Percentiles rank a stretch among this genome's conserved stretches.
phyloP scores from a whole-genome alignment of 306 rosid genomes.

The Acacia crassicarpa region DNA sequence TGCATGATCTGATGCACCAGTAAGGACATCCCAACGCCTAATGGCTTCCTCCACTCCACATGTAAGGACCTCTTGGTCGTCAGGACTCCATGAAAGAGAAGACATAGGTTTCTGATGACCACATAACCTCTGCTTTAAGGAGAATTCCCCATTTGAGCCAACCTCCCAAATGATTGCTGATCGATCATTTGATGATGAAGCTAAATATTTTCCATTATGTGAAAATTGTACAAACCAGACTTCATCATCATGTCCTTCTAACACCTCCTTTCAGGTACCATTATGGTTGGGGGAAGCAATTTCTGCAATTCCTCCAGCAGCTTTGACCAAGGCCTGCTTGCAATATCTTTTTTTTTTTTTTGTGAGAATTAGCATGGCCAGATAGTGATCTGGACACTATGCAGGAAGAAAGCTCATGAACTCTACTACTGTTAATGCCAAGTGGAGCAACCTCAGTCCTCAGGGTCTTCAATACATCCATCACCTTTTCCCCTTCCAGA shows the following conservation, averaged over 20 bases:
- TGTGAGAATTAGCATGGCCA: conserved; percentile 30
- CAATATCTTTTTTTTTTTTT: conserved; percentile 39
- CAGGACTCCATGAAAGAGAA: too few relatives aligned
- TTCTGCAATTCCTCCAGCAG: conserved; percentile 86
- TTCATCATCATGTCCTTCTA: conserved; percentile 61
- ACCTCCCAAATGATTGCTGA: conserved; percentile 98
- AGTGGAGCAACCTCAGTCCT: conserved; percentile 87
- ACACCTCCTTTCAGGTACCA: conserved; percentile 91
- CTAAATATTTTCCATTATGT: conserved; percentile 82
- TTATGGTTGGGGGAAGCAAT: conserved; percentile 84
- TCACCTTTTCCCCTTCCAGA: conserved; percentile 61
- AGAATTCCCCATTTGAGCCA: too few relatives aligned
- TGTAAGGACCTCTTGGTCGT: too few relatives aligned
- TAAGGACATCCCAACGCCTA: too few relatives aligned
- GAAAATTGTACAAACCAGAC: conserved; percentile 94
- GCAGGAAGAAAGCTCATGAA: conserved; percentile 79
- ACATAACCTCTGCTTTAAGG: too few relatives aligned
- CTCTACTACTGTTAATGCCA: conserved; percentile 50
- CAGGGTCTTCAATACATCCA: conserved; percentile 82
- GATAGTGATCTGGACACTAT: conserved; percentile 54
- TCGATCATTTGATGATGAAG: conserved; percentile 87
- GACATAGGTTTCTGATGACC: too few relatives aligned
- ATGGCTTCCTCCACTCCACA: too few relatives aligned
- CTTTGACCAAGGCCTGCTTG: conserved; percentile 60
- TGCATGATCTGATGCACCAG: too few relatives aligned